A percentile compares a stretch with the other conserved stretches of the same genome.
Evolutionary conservation across 2,329 filamentous ascomycete species (phyloP).

Genomic region (Thelonectria olida): DNA sequence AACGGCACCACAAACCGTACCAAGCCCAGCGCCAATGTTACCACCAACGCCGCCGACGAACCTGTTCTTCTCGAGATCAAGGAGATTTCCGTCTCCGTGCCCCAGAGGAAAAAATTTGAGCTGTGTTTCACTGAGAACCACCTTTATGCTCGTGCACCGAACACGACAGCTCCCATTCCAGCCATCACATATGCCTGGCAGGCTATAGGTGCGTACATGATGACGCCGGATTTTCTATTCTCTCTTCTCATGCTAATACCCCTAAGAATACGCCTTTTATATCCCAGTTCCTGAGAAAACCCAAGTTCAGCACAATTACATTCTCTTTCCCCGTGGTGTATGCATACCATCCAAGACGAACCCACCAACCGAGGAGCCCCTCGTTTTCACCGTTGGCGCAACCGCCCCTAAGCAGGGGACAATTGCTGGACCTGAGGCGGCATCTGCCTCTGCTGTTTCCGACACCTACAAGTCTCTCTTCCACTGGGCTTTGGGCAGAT

Average conservation of each 20-base stretch:
- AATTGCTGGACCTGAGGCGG: conserved; percentile 60
- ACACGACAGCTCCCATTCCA: conserved; percentile 60
- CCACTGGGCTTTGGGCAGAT: conserved; percentile 66
- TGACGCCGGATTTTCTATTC: not conserved
- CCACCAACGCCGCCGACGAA: conserved; percentile 56
- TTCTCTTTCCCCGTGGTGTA: conserved; percentile 67
- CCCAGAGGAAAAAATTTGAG: conserved; percentile 74
- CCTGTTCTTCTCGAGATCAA: conserved; percentile 67
- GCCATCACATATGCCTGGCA: conserved; percentile 68
- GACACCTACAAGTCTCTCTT: conserved; percentile 68
- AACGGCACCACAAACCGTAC: conserved; percentile 31
- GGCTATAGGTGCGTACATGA: conserved; percentile 63
- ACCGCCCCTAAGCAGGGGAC: conserved; percentile 68
- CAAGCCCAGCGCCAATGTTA: conserved; percentile 28
- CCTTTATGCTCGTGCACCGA: conserved; percentile 65
- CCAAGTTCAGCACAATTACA: conserved; percentile 72
- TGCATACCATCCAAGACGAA: conserved; percentile 61
- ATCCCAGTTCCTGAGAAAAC: conserved; percentile 72
- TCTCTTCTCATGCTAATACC: conserved; percentile 17
- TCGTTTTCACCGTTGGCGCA: conserved; percentile 71
- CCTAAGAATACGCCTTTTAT: conserved; percentile 68
- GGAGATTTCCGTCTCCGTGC: conserved; percentile 73
- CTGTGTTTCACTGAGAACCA: conserved; percentile 69
- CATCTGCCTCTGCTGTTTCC: conserved; percentile 61
- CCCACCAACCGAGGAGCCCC: conserved; percentile 59